These are phyloP conservation scores for Pyrus hybrid DNA, from an alignment of 331 rosid genomes.

Conservation along the genomic window DNA sequence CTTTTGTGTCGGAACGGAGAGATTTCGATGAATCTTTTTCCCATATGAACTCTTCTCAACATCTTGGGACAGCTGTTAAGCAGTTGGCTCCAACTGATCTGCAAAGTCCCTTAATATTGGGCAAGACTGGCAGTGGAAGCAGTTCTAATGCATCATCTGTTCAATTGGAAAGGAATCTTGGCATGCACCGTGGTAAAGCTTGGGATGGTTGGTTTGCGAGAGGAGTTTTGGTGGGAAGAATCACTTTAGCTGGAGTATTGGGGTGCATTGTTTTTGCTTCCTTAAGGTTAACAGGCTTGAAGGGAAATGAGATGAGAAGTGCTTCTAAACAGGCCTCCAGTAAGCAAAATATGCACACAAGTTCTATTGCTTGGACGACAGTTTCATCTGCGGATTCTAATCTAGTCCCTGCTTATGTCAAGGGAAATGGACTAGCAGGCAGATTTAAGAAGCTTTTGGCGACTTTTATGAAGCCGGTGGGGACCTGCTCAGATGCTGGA, in stretches of 20 bases:
- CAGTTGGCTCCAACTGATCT: constrained; percentile 72
- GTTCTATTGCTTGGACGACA: constrained; percentile 30
- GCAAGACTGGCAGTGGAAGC: constrained; percentile 38
- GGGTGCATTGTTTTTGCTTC: constrained; percentile 71
- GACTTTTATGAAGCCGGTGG: constrained; percentile 27
- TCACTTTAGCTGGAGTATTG: constrained; percentile 38
- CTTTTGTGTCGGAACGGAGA: constrained; percentile 47
- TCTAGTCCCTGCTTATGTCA: constrained; percentile 43
- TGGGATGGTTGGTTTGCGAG: constrained; percentile 44
- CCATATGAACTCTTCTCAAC: constrained; percentile 49
- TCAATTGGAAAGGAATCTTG: constrained; percentile 70
- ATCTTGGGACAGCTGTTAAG: constrained; percentile 69
- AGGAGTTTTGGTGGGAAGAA: constrained; percentile 35
- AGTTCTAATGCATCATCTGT: constrained; percentile 36
- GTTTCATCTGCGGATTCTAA: constrained; percentile 42
- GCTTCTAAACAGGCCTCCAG: constrained; percentile 32
- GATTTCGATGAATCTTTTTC: constrained; percentile 55
- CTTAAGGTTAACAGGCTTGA: constrained; percentile 50
- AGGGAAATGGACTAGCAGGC: constrained; percentile 33
- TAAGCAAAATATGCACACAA: constrained; percentile 22
- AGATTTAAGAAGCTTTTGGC: constrained; percentile 44
- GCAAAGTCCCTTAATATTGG: constrained; percentile 55
- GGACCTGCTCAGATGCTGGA: constrained; percentile 34
- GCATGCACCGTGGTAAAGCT: constrained; percentile 39
- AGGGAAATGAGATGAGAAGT: constrained; percentile 28